Evolutionary conservation across 768 basidiomycete species (phyloP).

Genomic region (Cystofilobasidium ferigula): DNA sequence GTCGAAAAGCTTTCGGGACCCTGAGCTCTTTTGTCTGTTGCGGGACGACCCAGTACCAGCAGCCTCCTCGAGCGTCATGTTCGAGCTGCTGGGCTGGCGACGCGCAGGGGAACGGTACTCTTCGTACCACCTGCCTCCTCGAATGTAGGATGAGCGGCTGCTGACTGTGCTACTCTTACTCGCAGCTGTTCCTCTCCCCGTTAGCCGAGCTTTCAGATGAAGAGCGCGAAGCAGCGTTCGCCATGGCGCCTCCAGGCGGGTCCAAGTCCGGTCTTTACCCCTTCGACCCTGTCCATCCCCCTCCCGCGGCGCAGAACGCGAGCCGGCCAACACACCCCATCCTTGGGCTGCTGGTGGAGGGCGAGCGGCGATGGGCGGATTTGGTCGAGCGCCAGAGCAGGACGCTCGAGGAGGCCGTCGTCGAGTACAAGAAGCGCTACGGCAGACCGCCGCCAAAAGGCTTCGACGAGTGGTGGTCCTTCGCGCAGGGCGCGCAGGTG

Average conservation of each 20-base stretch:
- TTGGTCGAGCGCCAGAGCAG: slow-evolving; percentile 66
- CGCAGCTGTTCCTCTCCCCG: slow-evolving; percentile 22
- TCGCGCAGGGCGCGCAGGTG: slow-evolving; percentile 33
- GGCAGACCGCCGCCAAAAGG: slow-evolving; percentile 64
- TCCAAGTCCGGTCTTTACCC: background rate
- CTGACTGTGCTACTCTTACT: background rate
- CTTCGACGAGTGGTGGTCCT: slow-evolving; percentile 51
- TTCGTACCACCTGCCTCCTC: too few relatives aligned
- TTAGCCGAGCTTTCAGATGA: slow-evolving; percentile 15
- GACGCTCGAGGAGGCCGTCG: slow-evolving; percentile 63
- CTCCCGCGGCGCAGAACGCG: background rate
- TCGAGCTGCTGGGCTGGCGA: too few relatives aligned
- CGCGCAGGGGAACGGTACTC: too few relatives aligned
- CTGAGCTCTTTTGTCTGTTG: too few relatives aligned
- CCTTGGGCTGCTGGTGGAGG: slow-evolving; percentile 67
- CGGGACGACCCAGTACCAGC: too few relatives aligned
- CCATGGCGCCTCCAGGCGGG: background rate
- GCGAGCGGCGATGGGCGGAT: slow-evolving; percentile 57
- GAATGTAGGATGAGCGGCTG: background rate
- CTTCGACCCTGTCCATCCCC: background rate
- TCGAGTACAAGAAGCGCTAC: slow-evolving; percentile 71
- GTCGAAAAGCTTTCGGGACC: too few relatives aligned
- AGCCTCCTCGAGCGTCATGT: too few relatives aligned
- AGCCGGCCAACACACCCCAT: slow-evolving; percentile 53
- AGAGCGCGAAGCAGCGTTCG: slow-evolving; percentile 14